Percentiles rank a stretch among this genome's conserved stretches.
These are phyloP conservation scores for Musa troglodytarum DNA, from an alignment of 176 grass and related monocot genomes.

Conservation along the genomic window DNA sequence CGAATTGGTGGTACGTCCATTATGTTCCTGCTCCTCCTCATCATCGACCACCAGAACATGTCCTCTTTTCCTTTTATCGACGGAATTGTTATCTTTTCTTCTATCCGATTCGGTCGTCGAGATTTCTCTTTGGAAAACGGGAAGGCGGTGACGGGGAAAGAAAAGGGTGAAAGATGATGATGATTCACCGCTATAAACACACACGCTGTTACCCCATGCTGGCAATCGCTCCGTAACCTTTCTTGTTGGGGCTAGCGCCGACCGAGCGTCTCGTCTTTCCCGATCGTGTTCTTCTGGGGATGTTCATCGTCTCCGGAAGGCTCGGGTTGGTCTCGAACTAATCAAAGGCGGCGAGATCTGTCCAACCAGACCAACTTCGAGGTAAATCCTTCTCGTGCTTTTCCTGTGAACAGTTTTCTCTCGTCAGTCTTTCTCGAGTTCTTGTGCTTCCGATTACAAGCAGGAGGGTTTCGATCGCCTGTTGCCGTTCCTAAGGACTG, in stretches of 20 bases:
- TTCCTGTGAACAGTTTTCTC: too few relatives aligned
- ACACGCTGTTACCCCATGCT: slow-evolving; percentile 7
- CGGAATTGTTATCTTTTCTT: too few relatives aligned
- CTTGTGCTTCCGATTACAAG: too few relatives aligned
- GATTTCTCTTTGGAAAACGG: slow-evolving; percentile 10
- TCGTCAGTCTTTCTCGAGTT: too few relatives aligned
- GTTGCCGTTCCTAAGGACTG: too few relatives aligned
- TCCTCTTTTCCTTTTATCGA: not conserved
- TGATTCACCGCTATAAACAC: not conserved
- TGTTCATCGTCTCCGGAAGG: not conserved
- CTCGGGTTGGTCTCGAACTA: too few relatives aligned
- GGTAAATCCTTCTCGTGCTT: too few relatives aligned
- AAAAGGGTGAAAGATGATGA: not conserved
- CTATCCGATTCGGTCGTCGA: not conserved
- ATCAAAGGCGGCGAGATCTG: too few relatives aligned
- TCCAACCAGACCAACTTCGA: too few relatives aligned
- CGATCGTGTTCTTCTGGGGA: not conserved
- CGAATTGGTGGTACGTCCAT: not conserved
- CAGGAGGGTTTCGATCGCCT: too few relatives aligned
- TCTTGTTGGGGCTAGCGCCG: not conserved
- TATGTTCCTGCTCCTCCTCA: not conserved
- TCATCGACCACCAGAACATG: not conserved
- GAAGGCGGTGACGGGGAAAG: slow-evolving; percentile 18
- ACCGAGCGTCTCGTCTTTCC: slow-evolving; percentile 6
- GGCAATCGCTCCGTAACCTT: not conserved